Evolutionary conservation across 805 yeast genomes (phyloP), one percentile per base, ranked within the genome.

Genomic region (Ogataea methylovora): DNA sequence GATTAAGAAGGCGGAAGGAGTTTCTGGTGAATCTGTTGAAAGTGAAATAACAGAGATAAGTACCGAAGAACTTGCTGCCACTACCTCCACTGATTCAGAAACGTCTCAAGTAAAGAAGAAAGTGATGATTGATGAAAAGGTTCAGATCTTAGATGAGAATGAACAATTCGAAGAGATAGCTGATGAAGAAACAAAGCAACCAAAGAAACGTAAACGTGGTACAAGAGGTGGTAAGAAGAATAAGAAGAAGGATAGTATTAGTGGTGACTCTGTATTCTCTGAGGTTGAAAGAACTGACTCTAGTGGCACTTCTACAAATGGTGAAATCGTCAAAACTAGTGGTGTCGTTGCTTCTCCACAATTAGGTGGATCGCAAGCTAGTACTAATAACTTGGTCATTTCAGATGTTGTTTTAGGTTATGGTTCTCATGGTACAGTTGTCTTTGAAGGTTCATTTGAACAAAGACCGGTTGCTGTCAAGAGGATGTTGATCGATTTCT

Each of bases 371-470:
- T 23, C 30, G 11, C n/a, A 18, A 9, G 4, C 19, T 3, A 5
- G 22, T 5, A 8, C 14, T 5, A 22, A 68, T 34, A 76, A 71
- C 37, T 56, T 85, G 41, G 62, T 68, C 0, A 72, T 90, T 3
- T 74, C 94, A 0, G 82, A 82, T 41, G 74, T 70, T 20, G 71
- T 87, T n/a, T 60, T 92, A 33, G 98, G 98, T 1, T 86, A 85
- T 54, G 98, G 98, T 1, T 85, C 96, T 1, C 95, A 88, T 46
- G 98, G 98, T 19, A 92, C 98, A 0, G 86, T 90, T 20, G 98
- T 92, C 1, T 86, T 77, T 52, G 76, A 80, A 51, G 98, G 98
- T 1, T 71, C 75, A 4, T 92, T 88, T 60, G 96, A 90, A 51
- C 80, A 77, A 45, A 69, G 98, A 37, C 95, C 94, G 1, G 98